A percentile compares a stretch with the other conserved stretches of the same genome.
These are phyloP conservation scores for Coelastrella sp. DNA, from an alignment of 139 green algal species.

Conservation along the genomic window DNA sequence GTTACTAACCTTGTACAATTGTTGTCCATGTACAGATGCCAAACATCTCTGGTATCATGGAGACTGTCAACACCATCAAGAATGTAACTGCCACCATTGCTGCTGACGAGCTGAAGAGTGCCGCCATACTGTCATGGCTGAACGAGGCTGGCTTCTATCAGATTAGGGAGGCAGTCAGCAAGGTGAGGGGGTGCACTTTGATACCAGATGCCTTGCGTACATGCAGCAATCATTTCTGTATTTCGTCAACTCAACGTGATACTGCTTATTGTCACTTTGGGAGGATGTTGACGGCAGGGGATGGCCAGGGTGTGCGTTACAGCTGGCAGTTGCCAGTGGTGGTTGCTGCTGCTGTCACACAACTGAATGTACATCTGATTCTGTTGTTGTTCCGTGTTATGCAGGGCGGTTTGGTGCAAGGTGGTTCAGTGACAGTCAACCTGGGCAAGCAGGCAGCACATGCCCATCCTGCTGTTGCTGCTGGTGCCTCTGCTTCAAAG, in stretches of 20 bases:
- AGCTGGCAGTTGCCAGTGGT: too few relatives aligned
- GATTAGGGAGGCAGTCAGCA: slow-evolving; percentile 1
- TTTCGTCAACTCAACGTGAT: too few relatives aligned
- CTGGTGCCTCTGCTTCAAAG: not conserved
- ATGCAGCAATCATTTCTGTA: too few relatives aligned
- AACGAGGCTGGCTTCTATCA: slow-evolving; percentile 34
- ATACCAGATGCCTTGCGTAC: not conserved
- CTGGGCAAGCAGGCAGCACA: not conserved
- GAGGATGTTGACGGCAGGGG: too few relatives aligned
- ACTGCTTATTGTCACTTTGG: too few relatives aligned
- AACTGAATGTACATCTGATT: too few relatives aligned
- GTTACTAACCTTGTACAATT: not conserved
- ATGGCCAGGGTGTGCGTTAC: too few relatives aligned
- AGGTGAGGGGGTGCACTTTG: not conserved
- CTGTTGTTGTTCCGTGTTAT: too few relatives aligned
- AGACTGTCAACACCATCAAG: not conserved
- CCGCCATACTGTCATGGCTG: slow-evolving; percentile 23
- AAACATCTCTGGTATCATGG: not conserved
- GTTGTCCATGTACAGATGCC: too few relatives aligned
- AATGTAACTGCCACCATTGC: not conserved
- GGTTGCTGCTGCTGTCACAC: too few relatives aligned
- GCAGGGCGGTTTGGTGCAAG: too few relatives aligned
- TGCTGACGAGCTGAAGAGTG: slow-evolving; percentile 3
- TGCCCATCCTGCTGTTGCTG: not conserved
- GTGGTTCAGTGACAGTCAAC: slow-evolving; percentile 4